phyloP scores from a whole-genome alignment of 2,329 filamentous ascomycete species.

The Akanthomyces dipterigenus region DNA sequence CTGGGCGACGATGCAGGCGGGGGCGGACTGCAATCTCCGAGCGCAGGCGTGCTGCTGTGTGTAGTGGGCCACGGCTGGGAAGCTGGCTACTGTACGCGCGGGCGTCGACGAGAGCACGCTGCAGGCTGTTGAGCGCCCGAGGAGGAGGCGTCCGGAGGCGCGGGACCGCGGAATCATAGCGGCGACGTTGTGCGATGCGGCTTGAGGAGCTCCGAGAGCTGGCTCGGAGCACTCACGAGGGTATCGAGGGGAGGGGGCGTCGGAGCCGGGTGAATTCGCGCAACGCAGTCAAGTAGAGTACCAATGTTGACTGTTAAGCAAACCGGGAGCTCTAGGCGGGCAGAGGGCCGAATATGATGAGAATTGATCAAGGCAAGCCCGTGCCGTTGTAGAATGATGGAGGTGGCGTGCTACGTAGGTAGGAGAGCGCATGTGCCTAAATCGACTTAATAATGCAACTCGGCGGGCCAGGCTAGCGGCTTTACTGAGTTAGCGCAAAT shows the following conservation, averaged over 20 bases:
- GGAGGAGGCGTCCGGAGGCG: slow-evolving; percentile 31
- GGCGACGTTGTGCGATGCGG: slow-evolving; percentile 9
- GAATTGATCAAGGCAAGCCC: neutral
- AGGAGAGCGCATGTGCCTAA: slow-evolving; percentile 2
- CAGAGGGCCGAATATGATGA: neutral
- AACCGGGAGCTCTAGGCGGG: neutral
- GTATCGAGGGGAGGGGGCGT: neutral
- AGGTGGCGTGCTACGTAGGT: slow-evolving; percentile 7
- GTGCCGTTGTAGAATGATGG: slow-evolving; percentile 6
- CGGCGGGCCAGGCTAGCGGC: slow-evolving; percentile 10
- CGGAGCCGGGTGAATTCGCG: neutral
- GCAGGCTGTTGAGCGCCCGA: slow-evolving; percentile 28
- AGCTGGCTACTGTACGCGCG: slow-evolving; percentile 21
- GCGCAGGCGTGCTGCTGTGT: slow-evolving; percentile 24
- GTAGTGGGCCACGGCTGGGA: slow-evolving; percentile 22
- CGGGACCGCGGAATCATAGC: slow-evolving; percentile 36
- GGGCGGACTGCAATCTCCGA: slow-evolving; percentile 22
- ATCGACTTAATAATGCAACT: slow-evolving; percentile 25
- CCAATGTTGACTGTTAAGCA: neutral
- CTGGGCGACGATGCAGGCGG: slow-evolving; percentile 14
- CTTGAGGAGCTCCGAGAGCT: slow-evolving; percentile 11
- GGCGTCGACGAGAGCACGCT: slow-evolving; percentile 17
- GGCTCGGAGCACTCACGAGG: slow-evolving; percentile 10
- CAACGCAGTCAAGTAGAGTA: neutral
- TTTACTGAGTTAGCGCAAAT: slow-evolving; percentile 20